A percentile compares a stretch with the other conserved stretches of the same genome.
Conservation (phyloP, 257 asterid species). For the Fraxinus americana region DNA sequence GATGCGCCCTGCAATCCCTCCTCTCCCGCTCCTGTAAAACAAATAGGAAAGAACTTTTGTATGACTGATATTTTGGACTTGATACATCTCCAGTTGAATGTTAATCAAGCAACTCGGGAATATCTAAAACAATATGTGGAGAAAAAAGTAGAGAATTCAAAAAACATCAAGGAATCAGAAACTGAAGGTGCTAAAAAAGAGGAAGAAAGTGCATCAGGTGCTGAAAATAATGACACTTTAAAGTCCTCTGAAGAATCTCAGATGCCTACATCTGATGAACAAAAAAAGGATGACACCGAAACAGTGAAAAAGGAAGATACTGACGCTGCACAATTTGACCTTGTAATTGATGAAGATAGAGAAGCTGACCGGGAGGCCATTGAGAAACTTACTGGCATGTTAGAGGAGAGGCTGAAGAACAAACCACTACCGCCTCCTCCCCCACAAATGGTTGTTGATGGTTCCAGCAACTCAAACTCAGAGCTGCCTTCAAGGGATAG, state of each 20-base stretch:
- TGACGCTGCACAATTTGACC: conserved; percentile 66
- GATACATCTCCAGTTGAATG: conserved; percentile 67
- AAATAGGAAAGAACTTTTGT: background rate
- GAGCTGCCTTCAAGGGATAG: conserved; percentile 70
- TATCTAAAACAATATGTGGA: conserved; percentile 77
- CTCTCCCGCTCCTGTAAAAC: conserved; percentile 8
- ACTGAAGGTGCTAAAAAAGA: conserved; percentile 49
- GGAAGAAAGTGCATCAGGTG: conserved; percentile 51
- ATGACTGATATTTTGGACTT: conserved; percentile 37
- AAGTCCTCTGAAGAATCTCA: conserved; percentile 45
- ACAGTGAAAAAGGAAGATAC: conserved; percentile 48
- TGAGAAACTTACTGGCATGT: conserved; percentile 73
- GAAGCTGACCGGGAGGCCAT: conserved; percentile 67
- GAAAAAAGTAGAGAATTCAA: conserved; percentile 61
- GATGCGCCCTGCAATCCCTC: conserved; percentile 3
- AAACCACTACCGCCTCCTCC: conserved; percentile 86
- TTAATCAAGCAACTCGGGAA: conserved; percentile 68
- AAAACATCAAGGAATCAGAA: conserved; percentile 48
- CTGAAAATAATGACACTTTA: conserved; percentile 46
- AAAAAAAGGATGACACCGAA: conserved; percentile 48
- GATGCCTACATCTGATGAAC: conserved; percentile 52
- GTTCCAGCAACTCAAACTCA: conserved; percentile 38
- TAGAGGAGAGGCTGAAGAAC: conserved; percentile 88
- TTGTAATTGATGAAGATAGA: conserved; percentile 78
- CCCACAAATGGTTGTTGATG: conserved; percentile 48